A percentile compares a stretch with the other conserved stretches of the same genome.
These are phyloP conservation scores for Trichocomaceae sp. DNA, from an alignment of 2,329 filamentous ascomycete genomes.

Conservation along the genomic window DNA sequence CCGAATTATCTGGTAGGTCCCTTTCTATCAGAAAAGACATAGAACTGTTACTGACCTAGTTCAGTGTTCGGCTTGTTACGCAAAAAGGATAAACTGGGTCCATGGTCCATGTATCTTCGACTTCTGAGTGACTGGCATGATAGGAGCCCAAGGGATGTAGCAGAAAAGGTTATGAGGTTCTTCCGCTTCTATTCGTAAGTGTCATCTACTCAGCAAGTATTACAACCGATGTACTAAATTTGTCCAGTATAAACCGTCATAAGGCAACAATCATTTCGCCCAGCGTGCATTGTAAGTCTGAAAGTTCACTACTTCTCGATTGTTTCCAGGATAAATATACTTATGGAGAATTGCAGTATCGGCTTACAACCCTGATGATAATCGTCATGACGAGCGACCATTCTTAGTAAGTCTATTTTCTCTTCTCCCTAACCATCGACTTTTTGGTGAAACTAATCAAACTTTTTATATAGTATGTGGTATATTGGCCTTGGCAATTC, in stretches of 20 bases:
- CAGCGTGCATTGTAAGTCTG: neutral
- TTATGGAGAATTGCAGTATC: neutral
- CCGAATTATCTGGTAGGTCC: constrained; percentile 45
- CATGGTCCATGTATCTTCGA: constrained; percentile 47
- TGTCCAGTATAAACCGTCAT: neutral
- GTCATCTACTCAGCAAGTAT: neutral
- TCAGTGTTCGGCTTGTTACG: constrained; percentile 36
- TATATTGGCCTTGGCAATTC: neutral
- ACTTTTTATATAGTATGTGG: neutral
- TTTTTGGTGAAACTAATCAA: neutral
- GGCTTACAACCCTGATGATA: neutral
- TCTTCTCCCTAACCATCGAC: no score
- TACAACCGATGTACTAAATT: neutral
- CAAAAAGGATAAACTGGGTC: constrained; percentile 48
- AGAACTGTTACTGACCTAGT: neutral
- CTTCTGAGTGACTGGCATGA: constrained; percentile 44
- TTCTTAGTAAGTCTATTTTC: neutral
- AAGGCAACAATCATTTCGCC: neutral
- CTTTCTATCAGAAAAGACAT: constrained; percentile 26
- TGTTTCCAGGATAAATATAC: neutral
- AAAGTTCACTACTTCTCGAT: neutral
- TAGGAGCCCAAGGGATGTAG: neutral
- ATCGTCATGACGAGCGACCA: neutral
- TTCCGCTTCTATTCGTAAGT: neutral
- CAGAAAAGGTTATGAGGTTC: neutral